Base-by-base conservation (phyloP, 2,329 filamentous ascomycete genomes). In the Alternaria brassicicola region DNA sequence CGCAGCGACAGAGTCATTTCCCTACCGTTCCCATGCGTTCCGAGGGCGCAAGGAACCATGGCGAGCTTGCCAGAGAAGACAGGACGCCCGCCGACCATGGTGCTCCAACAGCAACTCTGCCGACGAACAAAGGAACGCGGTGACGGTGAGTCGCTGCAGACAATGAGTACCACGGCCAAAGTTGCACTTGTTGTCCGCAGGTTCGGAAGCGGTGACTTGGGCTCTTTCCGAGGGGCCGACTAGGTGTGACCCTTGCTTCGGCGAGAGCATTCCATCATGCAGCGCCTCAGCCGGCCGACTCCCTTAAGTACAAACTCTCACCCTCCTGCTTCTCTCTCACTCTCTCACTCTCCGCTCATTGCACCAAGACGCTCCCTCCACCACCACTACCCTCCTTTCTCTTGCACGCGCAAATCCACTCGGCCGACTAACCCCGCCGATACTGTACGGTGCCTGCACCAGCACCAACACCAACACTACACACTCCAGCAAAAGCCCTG, bases 201-300 rank as follows among this genome's bases (percentile, higher is more conserved):
- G 55, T 28, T 52, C 48, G 55, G 51, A 55, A 59, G 48, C 45
- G 66, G 66, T 62, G 65, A 69, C 57, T 57, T 58, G 61, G 55
- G 60, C 57, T 59, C 54, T 52, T 62, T 60, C 63, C 62, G 62
- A 63, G 31, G 56, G 41, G 33, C 62, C 60, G 62, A 47, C 63
- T 57, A 54, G 51, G 51, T 54, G 50, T 54, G 50, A 59, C 50
- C 59, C 61, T 67, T 52, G 53, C 52, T 59, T 59, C 63, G 63
- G 65, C 66, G 61, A 67, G 57, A 56, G 65, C 55, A 59, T 62
- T 62, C 59, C 57, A 62, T 65, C 64, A 65, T 63, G 54, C 59
- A 60, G 43, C 51, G 55, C 55, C 51, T 54, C 50, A 48, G 55
- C 55, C 28, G 51, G 33, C 38, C 42, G 50, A 38, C 49, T 41